phyloP scores from a whole-genome alignment of 441 rosid species.

The Mallotus repandus region DNA sequence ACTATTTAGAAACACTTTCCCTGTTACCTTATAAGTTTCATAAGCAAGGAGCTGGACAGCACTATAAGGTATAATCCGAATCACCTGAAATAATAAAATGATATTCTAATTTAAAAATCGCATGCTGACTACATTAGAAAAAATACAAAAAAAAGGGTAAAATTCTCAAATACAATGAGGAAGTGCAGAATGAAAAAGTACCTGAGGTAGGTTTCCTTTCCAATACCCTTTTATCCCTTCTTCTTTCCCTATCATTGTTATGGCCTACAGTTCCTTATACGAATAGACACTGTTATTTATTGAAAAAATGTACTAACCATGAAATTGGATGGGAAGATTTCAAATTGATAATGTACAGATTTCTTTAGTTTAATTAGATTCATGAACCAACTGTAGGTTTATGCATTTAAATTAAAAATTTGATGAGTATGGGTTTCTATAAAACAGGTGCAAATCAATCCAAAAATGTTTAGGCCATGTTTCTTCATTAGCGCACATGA shows the following conservation, averaged over 20 bases:
- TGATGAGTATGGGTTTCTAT: background rate
- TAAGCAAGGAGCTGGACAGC: conserved; percentile 94
- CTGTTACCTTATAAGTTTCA: conserved; percentile 84
- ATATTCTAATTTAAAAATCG: conserved; percentile 26
- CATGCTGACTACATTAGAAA: background rate
- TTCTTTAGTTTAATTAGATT: background rate
- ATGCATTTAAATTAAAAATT: too few relatives aligned
- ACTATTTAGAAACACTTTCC: conserved; percentile 9
- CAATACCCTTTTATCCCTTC: conserved; percentile 94
- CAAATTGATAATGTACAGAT: background rate
- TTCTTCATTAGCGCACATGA: background rate
- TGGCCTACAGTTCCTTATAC: conserved; percentile 49
- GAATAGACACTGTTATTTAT: background rate
- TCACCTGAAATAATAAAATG: conserved; percentile 55
- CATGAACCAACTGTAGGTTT: background rate
- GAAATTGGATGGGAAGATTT: background rate
- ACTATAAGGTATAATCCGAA: conserved; percentile 86
- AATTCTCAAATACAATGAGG: conserved; percentile 2
- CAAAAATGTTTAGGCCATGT: too few relatives aligned
- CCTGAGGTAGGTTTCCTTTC: conserved; percentile 99
- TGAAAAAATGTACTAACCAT: background rate
- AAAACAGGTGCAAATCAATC: background rate
- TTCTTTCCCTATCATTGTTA: conserved; percentile 69
- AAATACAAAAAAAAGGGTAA: background rate
- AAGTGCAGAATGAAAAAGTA: conserved; percentile 24